phyloP scores from a whole-genome alignment of 2,329 filamentous ascomycete genomes.

The Ustilaginoidea virens region DNA sequence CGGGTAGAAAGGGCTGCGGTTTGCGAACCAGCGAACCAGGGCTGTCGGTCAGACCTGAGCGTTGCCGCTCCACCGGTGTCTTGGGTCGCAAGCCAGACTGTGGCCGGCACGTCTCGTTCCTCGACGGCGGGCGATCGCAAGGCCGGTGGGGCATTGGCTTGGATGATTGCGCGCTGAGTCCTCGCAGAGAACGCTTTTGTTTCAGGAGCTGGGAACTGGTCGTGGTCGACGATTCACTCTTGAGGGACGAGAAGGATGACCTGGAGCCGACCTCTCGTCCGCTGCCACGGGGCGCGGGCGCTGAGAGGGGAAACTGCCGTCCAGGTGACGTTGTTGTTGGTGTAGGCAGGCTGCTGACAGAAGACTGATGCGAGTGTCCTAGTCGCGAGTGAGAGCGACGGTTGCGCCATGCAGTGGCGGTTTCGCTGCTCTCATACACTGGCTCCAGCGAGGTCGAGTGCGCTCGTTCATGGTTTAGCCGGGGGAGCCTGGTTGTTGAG shows the following conservation, averaged over 20 bases:
- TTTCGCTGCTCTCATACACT: slow-evolving; percentile 76
- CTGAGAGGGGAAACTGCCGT: slow-evolving; percentile 37
- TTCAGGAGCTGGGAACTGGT: slow-evolving; percentile 50
- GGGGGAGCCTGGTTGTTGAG: slow-evolving; percentile 57
- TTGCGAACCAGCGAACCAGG: slow-evolving; percentile 38
- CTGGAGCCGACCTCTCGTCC: slow-evolving; percentile 44
- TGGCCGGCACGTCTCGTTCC: slow-evolving; percentile 35
- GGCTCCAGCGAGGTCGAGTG: slow-evolving; percentile 67
- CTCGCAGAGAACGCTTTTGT: slow-evolving; percentile 49
- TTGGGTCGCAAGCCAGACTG: slow-evolving; percentile 44
- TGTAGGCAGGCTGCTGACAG: slow-evolving; percentile 46
- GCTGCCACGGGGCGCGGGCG: no score
- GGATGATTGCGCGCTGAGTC: slow-evolving; percentile 30
- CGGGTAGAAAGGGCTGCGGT: slow-evolving; percentile 63
- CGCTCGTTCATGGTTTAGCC: slow-evolving; percentile 57
- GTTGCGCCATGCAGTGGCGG: slow-evolving; percentile 37
- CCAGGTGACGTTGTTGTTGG: slow-evolving; percentile 42
- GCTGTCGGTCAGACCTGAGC: slow-evolving; percentile 31
- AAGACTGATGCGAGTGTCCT: slow-evolving; percentile 55
- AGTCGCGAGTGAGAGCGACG: slow-evolving; percentile 46
- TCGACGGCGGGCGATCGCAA: slow-evolving; percentile 48
- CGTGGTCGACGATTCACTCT: slow-evolving; percentile 46
- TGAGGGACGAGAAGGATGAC: slow-evolving; percentile 35
- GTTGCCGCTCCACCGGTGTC: slow-evolving; percentile 52
- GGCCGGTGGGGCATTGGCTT: slow-evolving; percentile 27